Evolutionary conservation across 2,329 filamentous ascomycete genomes (phyloP), one percentile per base, ranked within the genome.

Genomic region (Ascochyta fabae): DNA sequence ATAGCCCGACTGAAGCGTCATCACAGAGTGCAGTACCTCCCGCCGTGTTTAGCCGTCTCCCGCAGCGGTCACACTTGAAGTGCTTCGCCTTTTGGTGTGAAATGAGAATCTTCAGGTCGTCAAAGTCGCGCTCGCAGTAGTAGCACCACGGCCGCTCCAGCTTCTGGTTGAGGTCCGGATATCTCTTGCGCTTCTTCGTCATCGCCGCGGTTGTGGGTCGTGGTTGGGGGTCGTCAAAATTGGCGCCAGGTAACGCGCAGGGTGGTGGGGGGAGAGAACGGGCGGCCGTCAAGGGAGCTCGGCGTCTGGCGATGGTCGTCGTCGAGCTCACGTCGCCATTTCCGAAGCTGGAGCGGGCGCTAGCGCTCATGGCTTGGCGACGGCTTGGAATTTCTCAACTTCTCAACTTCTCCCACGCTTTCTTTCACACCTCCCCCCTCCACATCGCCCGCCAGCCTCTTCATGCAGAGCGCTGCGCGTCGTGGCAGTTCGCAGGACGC

Each of bases 31-130:
- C 22, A 85, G 71, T 77, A 96, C 92, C 95, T 84, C 95, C 95
- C 38, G 93, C 93, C 1, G 95, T 99, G 74, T 96, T 97, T 52
- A 99, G 79, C 65, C 93, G 85, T 62, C 95, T 87, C 48, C 88
- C 88, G 75, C 95, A 99, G 79, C 89, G 83, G 68, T 96, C 91
- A 79, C 95, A 99, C 78, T 96, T 97, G 83, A 96, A 98, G 77
- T 99, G 95, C 79, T 98, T 98, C n/a, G 94, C 93, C 76, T 97
- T 98, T 73, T 98, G 95, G 77, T 99, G 95, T 54, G 91, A 93
- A 67, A 96, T 96, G 62, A 99, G 87, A 66, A 98, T 92, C 81
- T 96, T 97, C 42, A 96, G 78, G 76, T 99, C 95, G 76, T 98
- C 93, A 75, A 98, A 99, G 79, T 98, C 94, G 80, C 94, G 90